Conservation (phyloP, 805 yeast species). For the Pichia scutulata region DNA sequence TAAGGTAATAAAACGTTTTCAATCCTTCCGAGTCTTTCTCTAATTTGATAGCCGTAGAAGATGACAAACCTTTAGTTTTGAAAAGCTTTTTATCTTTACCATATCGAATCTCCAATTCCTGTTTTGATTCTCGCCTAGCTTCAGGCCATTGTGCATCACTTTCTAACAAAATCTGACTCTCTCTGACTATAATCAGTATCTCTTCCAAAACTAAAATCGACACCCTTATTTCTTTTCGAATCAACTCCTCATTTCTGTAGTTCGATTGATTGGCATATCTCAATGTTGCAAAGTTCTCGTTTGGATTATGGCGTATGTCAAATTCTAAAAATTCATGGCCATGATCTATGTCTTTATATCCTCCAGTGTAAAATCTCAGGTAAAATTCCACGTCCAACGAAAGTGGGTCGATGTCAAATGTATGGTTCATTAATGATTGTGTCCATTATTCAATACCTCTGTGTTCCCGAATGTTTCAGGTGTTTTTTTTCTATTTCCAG, state of each 20-base stretch:
- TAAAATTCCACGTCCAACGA: constrained; percentile 20
- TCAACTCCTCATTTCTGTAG: constrained; percentile 35
- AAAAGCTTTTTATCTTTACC: constrained; percentile 30
- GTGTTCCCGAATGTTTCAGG: too few relatives aligned
- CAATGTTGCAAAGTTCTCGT: constrained; percentile 10
- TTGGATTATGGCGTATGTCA: constrained; percentile 14
- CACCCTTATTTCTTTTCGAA: constrained; percentile 31
- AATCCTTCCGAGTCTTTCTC: constrained; percentile 36
- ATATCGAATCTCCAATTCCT: constrained; percentile 32
- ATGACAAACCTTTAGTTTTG: constrained; percentile 29
- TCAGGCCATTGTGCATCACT: constrained; percentile 35
- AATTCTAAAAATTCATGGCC: constrained; percentile 39
- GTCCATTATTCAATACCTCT: too few relatives aligned
- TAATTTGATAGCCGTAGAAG: not conserved
- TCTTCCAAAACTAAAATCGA: constrained; percentile 30
- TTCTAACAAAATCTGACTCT: constrained; percentile 35
- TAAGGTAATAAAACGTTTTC: constrained; percentile 35
- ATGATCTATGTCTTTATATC: constrained; percentile 15
- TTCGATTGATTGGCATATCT: constrained; percentile 41
- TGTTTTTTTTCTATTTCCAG: not conserved
- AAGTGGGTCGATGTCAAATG: not conserved
- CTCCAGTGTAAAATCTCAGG: constrained; percentile 36
- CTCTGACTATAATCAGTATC: constrained; percentile 28
- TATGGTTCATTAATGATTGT: not conserved
- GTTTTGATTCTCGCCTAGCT: constrained; percentile 33